Base-by-base conservation (phyloP, 257 asterid species). In the Lycium barbarum region DNA sequence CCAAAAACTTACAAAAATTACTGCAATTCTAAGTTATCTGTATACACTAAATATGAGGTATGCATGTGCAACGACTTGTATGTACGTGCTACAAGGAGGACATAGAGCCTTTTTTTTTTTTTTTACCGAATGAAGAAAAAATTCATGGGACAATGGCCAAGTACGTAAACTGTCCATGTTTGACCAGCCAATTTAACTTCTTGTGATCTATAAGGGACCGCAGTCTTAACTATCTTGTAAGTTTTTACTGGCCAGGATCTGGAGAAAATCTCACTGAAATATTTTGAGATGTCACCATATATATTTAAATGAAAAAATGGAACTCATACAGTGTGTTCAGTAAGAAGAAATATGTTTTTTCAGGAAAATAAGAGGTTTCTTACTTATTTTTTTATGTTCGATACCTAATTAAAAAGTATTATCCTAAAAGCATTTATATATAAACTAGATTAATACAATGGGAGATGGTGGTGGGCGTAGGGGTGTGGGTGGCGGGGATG, bases 151-250 rank as follows among this genome's bases (percentile, higher is more conserved):
- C 40, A 47, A 12, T 7, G 43, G 58, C 13, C 49, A 74, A 3
- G 22, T 51, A 49, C 63, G 63, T 76, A 74, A 10, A 49, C 18
- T 74, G 62, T 54, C 81, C 81, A 49, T 22, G 62, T 74, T 74
- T 74, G 81, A 43, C 14, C 43, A 74, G 45, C 59, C 62, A 74
- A 47, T 3, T 20, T 49, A 13, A 74, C 45, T 12, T 51, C 81
- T 49, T 45, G 45, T 74, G 81, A 49, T 22, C 40, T 22, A 49
- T 7, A 74, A 47, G 81, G 81, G 62, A 74, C 81, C 45, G 11
- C 35, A 7, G 4, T 49, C 45, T 68, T 22, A 6, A 33, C 45
- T 26, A 74, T 74, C 22, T 49, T 49, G 45, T 13, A 74, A 74
- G 81, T 22, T 49, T 74, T 22, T 20, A 26, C 62, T 12, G 14